Base-by-base conservation (phyloP, 2,329 filamentous ascomycete genomes). In the Fusarium sulawesiense region DNA sequence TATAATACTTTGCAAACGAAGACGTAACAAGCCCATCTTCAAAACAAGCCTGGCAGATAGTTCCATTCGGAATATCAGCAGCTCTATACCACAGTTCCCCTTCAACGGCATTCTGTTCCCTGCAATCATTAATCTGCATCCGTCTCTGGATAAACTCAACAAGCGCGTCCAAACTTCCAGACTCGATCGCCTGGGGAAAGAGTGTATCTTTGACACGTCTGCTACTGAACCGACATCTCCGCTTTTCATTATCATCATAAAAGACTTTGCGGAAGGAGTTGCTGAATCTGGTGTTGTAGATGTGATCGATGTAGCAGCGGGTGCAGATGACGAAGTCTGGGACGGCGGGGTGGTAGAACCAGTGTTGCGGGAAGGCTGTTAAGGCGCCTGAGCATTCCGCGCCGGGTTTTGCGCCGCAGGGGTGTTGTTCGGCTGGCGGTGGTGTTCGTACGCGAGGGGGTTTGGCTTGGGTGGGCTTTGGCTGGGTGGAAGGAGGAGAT, bases 41-140 rank as follows among this genome's bases (percentile, higher is more conserved):
- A 46, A 79, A 82, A 66, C 81, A 83, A 6, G 78, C 71, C 11
- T 78, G 78, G 50, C 81, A 83, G n/a, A 83, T 73, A 12, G 73
- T 64, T 13, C 76, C 77, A 4, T 74, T 64, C 0, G 79, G 77
- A 2, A 79, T 77, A 10, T 75, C 70, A 1, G 73, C 49, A 14
- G 81, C 75, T 12, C 61, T 73, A 59, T 82, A 83, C 80, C 82
- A 83, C 2, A 29, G 20, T 10, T 66, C 60, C 2, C 67, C 67
- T 23, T 75, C 64, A 3, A 49, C 55, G 10, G 57, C 20, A 23
- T n/a, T 61, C 3, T 55, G 53, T 29, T 69, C 49, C 3, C 64
- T 62, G 21, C 75, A 77, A 14, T 69, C 56, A 6, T 30, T 63
- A 3, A 77, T 60, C 5, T 14, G 32, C 4, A 66, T 67, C 20